phyloP scores from a whole-genome alignment of 495 filamentous ascomycete species.

The Aspergillus panamensis region DNA sequence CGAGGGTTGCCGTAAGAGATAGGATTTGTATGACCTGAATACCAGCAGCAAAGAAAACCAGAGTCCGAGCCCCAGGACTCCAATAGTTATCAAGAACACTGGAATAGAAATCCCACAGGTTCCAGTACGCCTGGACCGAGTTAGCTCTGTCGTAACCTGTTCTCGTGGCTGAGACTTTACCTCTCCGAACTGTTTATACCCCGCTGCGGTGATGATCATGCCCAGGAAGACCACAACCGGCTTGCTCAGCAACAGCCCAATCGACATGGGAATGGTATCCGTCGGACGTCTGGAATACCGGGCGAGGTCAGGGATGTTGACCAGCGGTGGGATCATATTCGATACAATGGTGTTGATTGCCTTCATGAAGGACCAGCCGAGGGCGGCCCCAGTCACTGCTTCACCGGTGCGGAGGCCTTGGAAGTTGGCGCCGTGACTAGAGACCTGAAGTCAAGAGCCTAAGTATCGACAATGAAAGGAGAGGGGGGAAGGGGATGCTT shows the following conservation, averaged over 20 bases:
- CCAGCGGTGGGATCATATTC: slow-evolving; percentile 6
- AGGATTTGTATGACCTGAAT: neutral
- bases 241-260: slow-evolving; percentile 5
- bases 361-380: slow-evolving; percentile 6
- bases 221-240: slow-evolving; percentile 3
- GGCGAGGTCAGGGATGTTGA: slow-evolving; percentile 4
- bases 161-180: neutral
- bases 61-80: neutral
- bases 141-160: too few relatives aligned
- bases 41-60: slow-evolving; percentile 5
- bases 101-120: slow-evolving; percentile 8
- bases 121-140: neutral
- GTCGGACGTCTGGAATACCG: neutral
- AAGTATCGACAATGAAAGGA: neutral
- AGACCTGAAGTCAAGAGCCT: neutral
- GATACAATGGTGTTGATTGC: slow-evolving; percentile 7
- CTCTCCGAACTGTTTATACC: slow-evolving; percentile 7
- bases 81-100: slow-evolving; percentile 7
- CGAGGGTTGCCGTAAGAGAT: neutral
- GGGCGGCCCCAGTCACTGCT: neutral
- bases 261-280: slow-evolving; percentile 2
- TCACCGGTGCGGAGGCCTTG: slow-evolving; percentile 1
- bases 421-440: slow-evolving; percentile 3
- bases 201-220: slow-evolving; percentile 2
- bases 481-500: neutral